Percentiles rank a stretch among this genome's conserved stretches.
Conservation (phyloP, 768 basidiomycete genomes). For the Termitomyces sp. region DNA sequence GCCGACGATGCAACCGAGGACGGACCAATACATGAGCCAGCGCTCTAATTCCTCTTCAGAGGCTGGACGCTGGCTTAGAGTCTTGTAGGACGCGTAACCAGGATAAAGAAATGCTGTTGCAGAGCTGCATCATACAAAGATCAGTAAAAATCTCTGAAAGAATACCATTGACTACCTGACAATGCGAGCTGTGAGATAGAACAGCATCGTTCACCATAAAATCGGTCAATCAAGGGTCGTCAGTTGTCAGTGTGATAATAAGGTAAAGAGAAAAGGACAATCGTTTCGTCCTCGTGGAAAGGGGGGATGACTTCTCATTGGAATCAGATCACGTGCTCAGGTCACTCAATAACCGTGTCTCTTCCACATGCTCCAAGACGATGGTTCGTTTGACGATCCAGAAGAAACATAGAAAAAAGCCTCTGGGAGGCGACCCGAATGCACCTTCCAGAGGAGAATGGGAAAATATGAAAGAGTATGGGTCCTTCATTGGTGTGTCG, state of each 20-base stretch:
- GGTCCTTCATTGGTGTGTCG: slow-evolving; percentile 21
- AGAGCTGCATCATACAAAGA: slow-evolving; percentile 38
- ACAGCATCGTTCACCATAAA: slow-evolving; percentile 29
- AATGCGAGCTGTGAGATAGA: slow-evolving; percentile 43
- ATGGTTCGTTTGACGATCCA: slow-evolving; percentile 6
- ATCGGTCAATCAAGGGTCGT: not conserved
- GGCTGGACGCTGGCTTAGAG: slow-evolving; percentile 80
- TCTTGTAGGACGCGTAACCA: slow-evolving; percentile 95
- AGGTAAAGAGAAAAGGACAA: not conserved
- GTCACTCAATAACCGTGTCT: not conserved
- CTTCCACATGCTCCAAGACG: not conserved
- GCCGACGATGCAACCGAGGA: slow-evolving; percentile 74
- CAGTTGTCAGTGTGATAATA: not conserved
- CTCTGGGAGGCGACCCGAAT: slow-evolving; percentile 1
- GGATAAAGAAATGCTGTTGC: slow-evolving; percentile 82
- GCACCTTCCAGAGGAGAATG: slow-evolving; percentile 15
- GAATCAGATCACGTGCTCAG: not conserved
- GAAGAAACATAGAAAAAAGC: slow-evolving; percentile 6
- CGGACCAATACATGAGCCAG: slow-evolving; percentile 99
- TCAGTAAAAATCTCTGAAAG: slow-evolving; percentile 3
- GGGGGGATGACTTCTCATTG: not conserved
- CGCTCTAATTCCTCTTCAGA: slow-evolving; percentile 81
- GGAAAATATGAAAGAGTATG: slow-evolving; percentile 12
- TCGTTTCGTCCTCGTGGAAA: not conserved
- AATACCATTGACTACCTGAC: slow-evolving; percentile 28